A percentile compares a stretch with the other conserved stretches of the same genome.
Conservation (phyloP, 2,329 filamentous ascomycete species). For the Samsoniella hepiali region DNA sequence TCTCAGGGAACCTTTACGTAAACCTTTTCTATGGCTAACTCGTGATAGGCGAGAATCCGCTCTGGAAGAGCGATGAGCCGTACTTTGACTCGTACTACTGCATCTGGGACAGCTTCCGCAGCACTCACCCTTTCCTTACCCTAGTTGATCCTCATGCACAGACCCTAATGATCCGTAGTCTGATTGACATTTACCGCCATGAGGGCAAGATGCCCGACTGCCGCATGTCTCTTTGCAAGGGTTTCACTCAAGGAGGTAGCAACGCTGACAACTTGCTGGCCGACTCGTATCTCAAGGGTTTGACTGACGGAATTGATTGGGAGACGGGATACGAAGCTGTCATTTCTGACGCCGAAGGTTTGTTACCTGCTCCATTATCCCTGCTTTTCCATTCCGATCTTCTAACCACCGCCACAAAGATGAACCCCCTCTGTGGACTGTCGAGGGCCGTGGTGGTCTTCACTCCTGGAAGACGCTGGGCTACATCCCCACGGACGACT, state of each 20-base stretch:
- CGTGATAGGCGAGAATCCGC: slow-evolving; percentile 68
- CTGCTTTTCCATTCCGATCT: slow-evolving; percentile 35
- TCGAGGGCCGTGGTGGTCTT: slow-evolving; percentile 69
- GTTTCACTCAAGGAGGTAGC: slow-evolving; percentile 72
- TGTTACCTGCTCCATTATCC: slow-evolving; percentile 49
- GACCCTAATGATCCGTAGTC: slow-evolving; percentile 64
- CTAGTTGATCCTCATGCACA: slow-evolving; percentile 66
- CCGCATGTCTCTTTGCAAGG: slow-evolving; percentile 73
- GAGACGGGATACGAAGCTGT: slow-evolving; percentile 68
- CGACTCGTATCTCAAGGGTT: slow-evolving; percentile 69
- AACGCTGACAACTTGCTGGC: slow-evolving; percentile 71
- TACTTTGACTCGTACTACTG: slow-evolving; percentile 69
- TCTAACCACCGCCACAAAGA: slow-evolving; percentile 19
- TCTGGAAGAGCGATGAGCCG: slow-evolving; percentile 67
- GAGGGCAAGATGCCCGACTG: slow-evolving; percentile 71
- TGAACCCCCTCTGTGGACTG: slow-evolving; percentile 60
- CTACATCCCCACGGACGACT: slow-evolving; percentile 70
- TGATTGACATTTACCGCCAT: slow-evolving; percentile 69
- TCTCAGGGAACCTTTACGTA: not conserved
- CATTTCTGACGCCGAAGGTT: slow-evolving; percentile 66
- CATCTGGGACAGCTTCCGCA: slow-evolving; percentile 73
- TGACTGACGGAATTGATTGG: slow-evolving; percentile 65
- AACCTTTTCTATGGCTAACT: slow-evolving; percentile 55
- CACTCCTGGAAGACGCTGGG: slow-evolving; percentile 67
- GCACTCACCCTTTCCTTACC: slow-evolving; percentile 68